A percentile compares a stretch with the other conserved stretches of the same genome.
Conservation (phyloP, 768 basidiomycete species). For the Amanita thiersii region DNA sequence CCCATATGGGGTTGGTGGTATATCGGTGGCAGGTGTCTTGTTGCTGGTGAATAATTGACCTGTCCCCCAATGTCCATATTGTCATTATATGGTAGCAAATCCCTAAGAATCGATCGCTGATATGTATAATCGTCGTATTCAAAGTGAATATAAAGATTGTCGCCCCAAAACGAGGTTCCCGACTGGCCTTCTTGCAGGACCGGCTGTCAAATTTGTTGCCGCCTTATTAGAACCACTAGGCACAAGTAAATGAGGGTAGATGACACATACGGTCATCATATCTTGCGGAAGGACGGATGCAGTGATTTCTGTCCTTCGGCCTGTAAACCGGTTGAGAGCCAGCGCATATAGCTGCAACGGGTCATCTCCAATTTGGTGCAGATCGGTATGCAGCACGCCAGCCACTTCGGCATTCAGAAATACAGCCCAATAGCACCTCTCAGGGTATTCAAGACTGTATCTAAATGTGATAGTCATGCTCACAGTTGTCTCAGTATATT, state of each 20-base stretch:
- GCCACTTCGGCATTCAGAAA: slow-evolving; percentile 20
- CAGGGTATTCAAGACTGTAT: not conserved
- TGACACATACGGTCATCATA: not conserved
- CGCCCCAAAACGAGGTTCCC: slow-evolving; percentile 14
- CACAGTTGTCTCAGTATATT: slow-evolving; percentile 4
- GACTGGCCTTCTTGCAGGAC: slow-evolving; percentile 11
- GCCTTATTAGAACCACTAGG: too few relatives aligned
- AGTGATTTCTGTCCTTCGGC: slow-evolving; percentile 12
- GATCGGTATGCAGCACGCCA: slow-evolving; percentile 16
- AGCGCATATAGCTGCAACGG: slow-evolving; percentile 11
- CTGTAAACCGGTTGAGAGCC: slow-evolving; percentile 15
- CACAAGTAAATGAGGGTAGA: not conserved
- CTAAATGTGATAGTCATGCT: slow-evolving; percentile 1
- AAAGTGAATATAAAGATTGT: slow-evolving; percentile 6
- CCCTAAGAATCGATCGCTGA: slow-evolving; percentile 6
- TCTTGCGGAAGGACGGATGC: not conserved
- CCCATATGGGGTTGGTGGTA: not conserved
- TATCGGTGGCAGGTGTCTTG: not conserved
- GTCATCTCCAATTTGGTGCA: not conserved
- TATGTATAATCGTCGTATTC: not conserved
- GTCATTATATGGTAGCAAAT: slow-evolving; percentile 1
- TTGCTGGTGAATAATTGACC: not conserved
- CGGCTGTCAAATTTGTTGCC: too few relatives aligned
- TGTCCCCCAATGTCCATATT: not conserved
- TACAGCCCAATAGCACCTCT: slow-evolving; percentile 15